Percentiles rank a stretch among this genome's conserved stretches.
These are phyloP conservation scores for Hypoxylon sp. DNA, from an alignment of 2,329 filamentous ascomycete genomes.

Conservation along the genomic window DNA sequence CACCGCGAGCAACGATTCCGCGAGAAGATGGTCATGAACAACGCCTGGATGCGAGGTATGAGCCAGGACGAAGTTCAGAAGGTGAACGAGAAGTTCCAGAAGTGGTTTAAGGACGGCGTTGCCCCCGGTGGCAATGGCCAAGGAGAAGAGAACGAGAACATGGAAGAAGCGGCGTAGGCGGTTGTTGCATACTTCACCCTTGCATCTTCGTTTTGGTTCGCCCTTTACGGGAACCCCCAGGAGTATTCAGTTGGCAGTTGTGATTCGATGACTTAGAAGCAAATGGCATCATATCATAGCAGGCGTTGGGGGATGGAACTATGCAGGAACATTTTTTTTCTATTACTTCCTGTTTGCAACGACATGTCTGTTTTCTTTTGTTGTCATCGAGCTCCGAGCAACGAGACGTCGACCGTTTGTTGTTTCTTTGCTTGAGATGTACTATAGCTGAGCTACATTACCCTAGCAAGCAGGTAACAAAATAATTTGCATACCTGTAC, in stretches of 20 bases:
- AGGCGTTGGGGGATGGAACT: conserved; percentile 31
- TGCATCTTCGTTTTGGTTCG: conserved; percentile 5
- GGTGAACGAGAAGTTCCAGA: conserved; percentile 75
- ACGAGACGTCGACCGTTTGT: no score
- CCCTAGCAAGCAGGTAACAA: no score
- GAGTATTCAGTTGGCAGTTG: conserved; percentile 16
- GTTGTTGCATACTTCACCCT: neutral
- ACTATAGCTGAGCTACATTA: no score
- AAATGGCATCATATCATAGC: conserved; percentile 38
- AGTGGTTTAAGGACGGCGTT: conserved; percentile 66
- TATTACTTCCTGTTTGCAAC: neutral
- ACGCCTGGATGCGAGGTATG: conserved; percentile 82
- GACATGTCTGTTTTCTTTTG: neutral
- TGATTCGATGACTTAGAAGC: conserved; percentile 29
- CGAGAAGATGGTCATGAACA: conserved; percentile 87
- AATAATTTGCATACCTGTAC: no score
- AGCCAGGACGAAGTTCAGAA: conserved; percentile 82
- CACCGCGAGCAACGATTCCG: conserved; percentile 78
- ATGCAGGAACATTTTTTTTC: neutral
- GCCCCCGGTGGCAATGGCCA: conserved; percentile 54
- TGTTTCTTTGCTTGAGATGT: no score
- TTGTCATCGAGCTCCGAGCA: no score
- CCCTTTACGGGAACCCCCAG: conserved; percentile 2
- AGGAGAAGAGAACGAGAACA: conserved; percentile 43
- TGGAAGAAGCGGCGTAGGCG: conserved; percentile 44